A percentile compares a stretch with the other conserved stretches of the same genome.
These are phyloP conservation scores for Stephanodiscus minutulus DNA, from an alignment of 108 stramenopile species.

Conservation along the genomic window DNA sequence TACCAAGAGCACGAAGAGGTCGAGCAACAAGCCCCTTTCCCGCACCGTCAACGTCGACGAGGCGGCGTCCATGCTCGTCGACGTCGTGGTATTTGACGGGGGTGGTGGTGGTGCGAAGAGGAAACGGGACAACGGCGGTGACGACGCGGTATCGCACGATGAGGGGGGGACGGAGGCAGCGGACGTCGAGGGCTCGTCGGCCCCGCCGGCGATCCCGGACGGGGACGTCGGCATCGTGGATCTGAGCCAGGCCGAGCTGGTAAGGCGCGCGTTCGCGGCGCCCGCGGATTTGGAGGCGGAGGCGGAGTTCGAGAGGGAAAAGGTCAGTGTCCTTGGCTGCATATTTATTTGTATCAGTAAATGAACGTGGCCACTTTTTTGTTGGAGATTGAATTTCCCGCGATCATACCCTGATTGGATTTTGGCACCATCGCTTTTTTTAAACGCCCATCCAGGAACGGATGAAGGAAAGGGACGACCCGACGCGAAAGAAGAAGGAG, in stretches of 20 bases:
- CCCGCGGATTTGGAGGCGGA: slow-evolving; percentile 77
- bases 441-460: slow-evolving; percentile 23
- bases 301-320: slow-evolving; percentile 91
- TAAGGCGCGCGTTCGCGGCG: slow-evolving; percentile 90
- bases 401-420: background rate
- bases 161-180: slow-evolving; percentile 4
- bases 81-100: slow-evolving; percentile 17
- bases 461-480: slow-evolving; percentile 76
- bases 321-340: too few species aligned
- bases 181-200: background rate
- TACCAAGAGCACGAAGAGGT: slow-evolving; percentile 15
- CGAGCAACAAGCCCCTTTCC: slow-evolving; percentile 28
- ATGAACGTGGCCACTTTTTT: too few species aligned
- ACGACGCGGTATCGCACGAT: background rate
- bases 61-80: slow-evolving; percentile 50
- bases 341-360: too few species aligned
- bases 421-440: slow-evolving; percentile 1
- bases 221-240: slow-evolving; percentile 27
- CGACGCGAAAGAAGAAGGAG: slow-evolving; percentile 63
- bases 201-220: slow-evolving; percentile 14
- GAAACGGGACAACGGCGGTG: slow-evolving; percentile 2
- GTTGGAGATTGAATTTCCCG: too few species aligned
- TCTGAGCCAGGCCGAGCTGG: slow-evolving; percentile 88
- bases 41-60: slow-evolving; percentile 35
- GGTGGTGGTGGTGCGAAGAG: background rate